Evolutionary conservation across 1,139 yeast species (phyloP).

Genomic region (Taphrina pruni): DNA sequence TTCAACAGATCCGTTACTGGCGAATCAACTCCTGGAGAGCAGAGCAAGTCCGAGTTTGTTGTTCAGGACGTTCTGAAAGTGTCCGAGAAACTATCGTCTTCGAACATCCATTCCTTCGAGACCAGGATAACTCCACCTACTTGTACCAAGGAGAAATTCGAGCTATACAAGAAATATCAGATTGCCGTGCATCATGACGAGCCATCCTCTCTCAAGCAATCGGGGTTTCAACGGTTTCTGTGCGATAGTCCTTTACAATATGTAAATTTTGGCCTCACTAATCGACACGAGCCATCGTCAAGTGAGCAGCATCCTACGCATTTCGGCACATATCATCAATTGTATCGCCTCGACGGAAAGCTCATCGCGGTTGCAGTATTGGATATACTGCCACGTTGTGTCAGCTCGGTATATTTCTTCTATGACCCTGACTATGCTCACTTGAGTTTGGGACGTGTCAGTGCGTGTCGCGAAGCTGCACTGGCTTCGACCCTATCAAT

Average conservation of each 20-base stretch:
- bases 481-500: conserved; percentile 50
- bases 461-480: conserved; percentile 74
- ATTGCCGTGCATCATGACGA: conserved; percentile 67
- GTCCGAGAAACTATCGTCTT: background rate
- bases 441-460: conserved; percentile 75
- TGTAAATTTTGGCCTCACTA: background rate
- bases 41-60: background rate
- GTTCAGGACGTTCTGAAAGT: background rate
- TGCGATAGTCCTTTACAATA: conserved; percentile 69
- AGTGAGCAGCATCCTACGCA: background rate
- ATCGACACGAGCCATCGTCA: background rate
- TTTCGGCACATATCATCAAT: conserved; percentile 72
- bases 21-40: conserved; percentile 20
- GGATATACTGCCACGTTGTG: conserved; percentile 75
- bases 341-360: conserved; percentile 68
- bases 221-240: conserved; percentile 66
- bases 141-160: conserved; percentile 66
- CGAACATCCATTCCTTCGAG: conserved; percentile 50
- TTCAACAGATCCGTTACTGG: conserved; percentile 58
- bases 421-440: conserved; percentile 74
- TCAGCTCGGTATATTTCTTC: conserved; percentile 84
- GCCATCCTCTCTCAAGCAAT: conserved; percentile 56
- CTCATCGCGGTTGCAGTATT: conserved; percentile 78
- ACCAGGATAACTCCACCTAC: conserved; percentile 59
- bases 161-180: conserved; percentile 74